Percentiles rank a stretch among this genome's conserved stretches.
phyloP scores from a whole-genome alignment of 2,329 filamentous ascomycete species.

The Paraphoma sp. region DNA sequence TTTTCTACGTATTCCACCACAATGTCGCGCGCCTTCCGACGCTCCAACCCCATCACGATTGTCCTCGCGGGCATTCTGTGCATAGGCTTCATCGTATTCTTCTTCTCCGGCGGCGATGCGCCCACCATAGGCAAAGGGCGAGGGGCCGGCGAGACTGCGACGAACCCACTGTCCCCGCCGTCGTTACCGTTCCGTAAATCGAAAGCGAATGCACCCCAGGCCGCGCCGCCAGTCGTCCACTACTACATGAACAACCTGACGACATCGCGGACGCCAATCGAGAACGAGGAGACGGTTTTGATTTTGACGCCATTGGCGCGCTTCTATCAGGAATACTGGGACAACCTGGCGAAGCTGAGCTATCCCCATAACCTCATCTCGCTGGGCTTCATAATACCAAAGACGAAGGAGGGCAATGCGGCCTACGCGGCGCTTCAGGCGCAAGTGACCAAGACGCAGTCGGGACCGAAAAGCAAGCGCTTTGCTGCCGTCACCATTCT shows the following conservation, averaged over 20 bases:
- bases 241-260: slow-evolving; percentile 97
- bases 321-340: slow-evolving; percentile 96
- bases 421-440: slow-evolving; percentile 84
- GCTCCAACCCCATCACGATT: slow-evolving; percentile 78
- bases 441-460: slow-evolving; percentile 84
- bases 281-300: slow-evolving; percentile 83
- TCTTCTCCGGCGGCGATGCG: slow-evolving; percentile 68
- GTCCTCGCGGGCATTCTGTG: slow-evolving; percentile 74
- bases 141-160: slow-evolving; percentile 63
- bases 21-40: slow-evolving; percentile 76
- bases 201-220: slow-evolving; percentile 59
- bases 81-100: slow-evolving; percentile 64
- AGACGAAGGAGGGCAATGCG: slow-evolving; percentile 87
- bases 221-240: slow-evolving; percentile 84
- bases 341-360: slow-evolving; percentile 80
- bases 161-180: slow-evolving; percentile 75
- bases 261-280: slow-evolving; percentile 75
- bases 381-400: slow-evolving; percentile 93
- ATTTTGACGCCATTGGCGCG: slow-evolving; percentile 91
- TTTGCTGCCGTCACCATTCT: slow-evolving; percentile 95
- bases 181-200: slow-evolving; percentile 77
- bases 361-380: slow-evolving; percentile 97
- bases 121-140: slow-evolving; percentile 57
- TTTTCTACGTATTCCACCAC: slow-evolving; percentile 13
- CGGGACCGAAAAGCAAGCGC: slow-evolving; percentile 77